Base-by-base conservation (phyloP, 1,139 yeast species). In the Lodderomyces orthopsilosis region DNA sequence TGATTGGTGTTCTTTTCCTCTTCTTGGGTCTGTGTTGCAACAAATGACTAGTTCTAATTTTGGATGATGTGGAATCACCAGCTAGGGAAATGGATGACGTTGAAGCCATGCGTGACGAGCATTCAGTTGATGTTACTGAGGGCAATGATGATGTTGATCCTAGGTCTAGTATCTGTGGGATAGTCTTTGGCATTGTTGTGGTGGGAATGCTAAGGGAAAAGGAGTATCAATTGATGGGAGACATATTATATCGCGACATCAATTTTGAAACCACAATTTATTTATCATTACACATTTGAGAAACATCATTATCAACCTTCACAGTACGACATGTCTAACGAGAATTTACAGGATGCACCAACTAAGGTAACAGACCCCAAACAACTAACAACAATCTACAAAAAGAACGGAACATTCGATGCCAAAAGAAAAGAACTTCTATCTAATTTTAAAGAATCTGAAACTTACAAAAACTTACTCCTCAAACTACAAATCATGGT, bases 391-490 rank as follows among this genome's bases (percentile, higher is more conserved):
- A 63, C 62, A 4, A 58, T 65, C 12, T 79, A 74, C 56, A 79
- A 79, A 58, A 74, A 74, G 50, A 66, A 66, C 39, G 84, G 84
- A 0, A 48, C 66, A 1, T 79, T 79, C 51, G 83, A 79, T 51
- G 57, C 64, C 32, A 75, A 70, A 45, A 55, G 84, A 38, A 70
- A 63, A 46, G 51, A 55, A 10, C 61, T 78, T 12, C 57, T 78
- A 32, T 74, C 73, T 26, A 63, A 71, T 48, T 78, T 78, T 62
- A 65, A 65, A 42, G 51, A 57, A 37, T 70, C 76, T 13, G 71
- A 70, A 50, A 70, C 79, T 4, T 74, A 70, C 49, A 50, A 68
- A 6, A 68, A 71, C 43, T 57, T 79, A 15, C 57, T 72, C 24
- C 57, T 66, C 23, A 68, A 77, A 47, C 58, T 78, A 35, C 66